phyloP scores from a whole-genome alignment of 2,329 filamentous ascomycete genomes.

The Fusarium buxicola region DNA sequence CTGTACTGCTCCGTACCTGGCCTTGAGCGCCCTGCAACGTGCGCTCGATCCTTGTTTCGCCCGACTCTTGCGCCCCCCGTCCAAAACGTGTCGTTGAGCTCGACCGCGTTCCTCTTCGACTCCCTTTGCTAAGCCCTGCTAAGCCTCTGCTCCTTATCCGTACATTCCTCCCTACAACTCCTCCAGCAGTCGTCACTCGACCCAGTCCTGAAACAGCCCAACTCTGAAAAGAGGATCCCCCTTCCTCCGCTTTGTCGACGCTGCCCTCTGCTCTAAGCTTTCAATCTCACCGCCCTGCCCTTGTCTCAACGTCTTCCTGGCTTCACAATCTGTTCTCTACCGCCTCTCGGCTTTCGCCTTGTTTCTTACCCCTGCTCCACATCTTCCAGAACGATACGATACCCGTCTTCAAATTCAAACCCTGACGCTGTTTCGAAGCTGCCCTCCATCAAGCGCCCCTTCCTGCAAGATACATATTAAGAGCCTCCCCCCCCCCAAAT shows the following conservation, averaged over 20 bases:
- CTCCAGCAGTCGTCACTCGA: conserved; percentile 14
- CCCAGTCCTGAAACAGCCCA: conserved; percentile 43
- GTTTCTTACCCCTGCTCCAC: conserved; percentile 46
- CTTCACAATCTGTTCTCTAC: conserved; percentile 21
- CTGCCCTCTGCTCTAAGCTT: conserved; percentile 41
- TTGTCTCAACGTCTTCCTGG: conserved; percentile 25
- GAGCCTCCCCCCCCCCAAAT: conserved; percentile 21
- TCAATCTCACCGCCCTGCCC: conserved; percentile 40
- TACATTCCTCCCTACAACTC: conserved; percentile 22
- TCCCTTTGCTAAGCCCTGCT: conserved; percentile 8
- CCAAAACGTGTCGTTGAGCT: conserved; percentile 24
- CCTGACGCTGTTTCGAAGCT: conserved; percentile 35
- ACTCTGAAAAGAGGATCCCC: conserved; percentile 35
- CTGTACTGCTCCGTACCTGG: too few species aligned
- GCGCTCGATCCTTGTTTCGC: conserved; percentile 38
- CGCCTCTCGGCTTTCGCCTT: conserved; percentile 40
- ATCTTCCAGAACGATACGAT: conserved; percentile 51
- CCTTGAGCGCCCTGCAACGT: conserved; percentile 34
- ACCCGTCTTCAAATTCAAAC: conserved; percentile 40
- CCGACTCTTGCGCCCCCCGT: conserved; percentile 44
- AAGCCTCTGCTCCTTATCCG: conserved; percentile 21
- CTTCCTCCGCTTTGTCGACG: conserved; percentile 34
- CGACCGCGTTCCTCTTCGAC: conserved; percentile 30
- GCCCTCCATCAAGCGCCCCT: conserved; percentile 33
- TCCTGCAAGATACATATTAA: conserved; percentile 45